A percentile compares a stretch with the other conserved stretches of the same genome.
These are phyloP conservation scores for Eucalyptus microcorys DNA, from an alignment of 345 rosid species.

Conservation along the genomic window DNA sequence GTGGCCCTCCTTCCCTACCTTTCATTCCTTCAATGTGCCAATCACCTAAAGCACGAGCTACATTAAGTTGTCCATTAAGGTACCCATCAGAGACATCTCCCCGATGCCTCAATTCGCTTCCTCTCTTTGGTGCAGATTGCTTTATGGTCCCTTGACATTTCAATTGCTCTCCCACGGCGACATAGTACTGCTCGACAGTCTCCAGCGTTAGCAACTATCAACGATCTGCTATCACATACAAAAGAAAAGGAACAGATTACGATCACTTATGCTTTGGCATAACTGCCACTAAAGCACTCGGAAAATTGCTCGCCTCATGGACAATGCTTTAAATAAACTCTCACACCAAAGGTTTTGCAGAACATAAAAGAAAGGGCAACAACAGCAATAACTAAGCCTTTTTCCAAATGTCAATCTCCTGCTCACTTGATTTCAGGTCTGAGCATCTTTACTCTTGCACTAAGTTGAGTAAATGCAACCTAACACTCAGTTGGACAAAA, in stretches of 20 bases:
- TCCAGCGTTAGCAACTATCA: slow-evolving; percentile 91
- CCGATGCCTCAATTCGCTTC: slow-evolving; percentile 63
- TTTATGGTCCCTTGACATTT: slow-evolving; percentile 88
- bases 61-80: slow-evolving; percentile 69
- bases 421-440: not conserved
- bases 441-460: not conserved
- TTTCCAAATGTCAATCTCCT: not conserved
- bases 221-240: slow-evolving; percentile 18
- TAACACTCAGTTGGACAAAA: not conserved
- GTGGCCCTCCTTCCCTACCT: slow-evolving; percentile 53
- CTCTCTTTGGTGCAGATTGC: slow-evolving; percentile 53
- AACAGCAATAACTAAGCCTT: not conserved
- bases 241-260: not conserved
- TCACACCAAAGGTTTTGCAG: not conserved
- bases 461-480: not conserved
- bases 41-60: slow-evolving; percentile 89
- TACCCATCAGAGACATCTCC: slow-evolving; percentile 61
- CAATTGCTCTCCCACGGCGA: slow-evolving; percentile 68
- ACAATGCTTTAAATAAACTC: not conserved
- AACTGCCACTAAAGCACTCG: not conserved
- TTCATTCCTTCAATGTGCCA: slow-evolving; percentile 92
- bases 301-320: not conserved
- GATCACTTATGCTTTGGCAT: not conserved
- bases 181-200: slow-evolving; percentile 84
- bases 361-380: not conserved